These are phyloP conservation scores for Candida hispaniensis DNA, from an alignment of 805 yeast species.

Conservation along the genomic window DNA sequence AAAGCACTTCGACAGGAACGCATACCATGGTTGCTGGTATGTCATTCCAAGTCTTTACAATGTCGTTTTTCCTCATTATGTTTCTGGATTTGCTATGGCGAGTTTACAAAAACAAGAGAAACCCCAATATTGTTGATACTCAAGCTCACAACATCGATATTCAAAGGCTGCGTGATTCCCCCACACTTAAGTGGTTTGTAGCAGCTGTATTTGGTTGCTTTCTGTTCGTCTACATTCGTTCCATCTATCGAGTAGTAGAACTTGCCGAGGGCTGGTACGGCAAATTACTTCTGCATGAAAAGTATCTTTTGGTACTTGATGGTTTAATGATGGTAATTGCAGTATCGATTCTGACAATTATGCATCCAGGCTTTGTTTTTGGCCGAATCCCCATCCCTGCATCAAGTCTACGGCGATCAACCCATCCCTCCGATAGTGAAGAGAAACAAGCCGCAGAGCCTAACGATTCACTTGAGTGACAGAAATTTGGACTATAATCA, in stretches of 20 bases:
- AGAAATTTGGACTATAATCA: no score
- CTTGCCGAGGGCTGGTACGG: constrained; percentile 66
- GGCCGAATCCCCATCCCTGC: constrained; percentile 5
- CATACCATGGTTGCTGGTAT: constrained; percentile 68
- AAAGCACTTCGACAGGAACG: constrained; percentile 38
- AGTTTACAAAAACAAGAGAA: constrained; percentile 14
- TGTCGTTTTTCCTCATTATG: constrained; percentile 48
- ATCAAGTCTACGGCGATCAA: no score
- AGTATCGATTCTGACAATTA: constrained; percentile 36
- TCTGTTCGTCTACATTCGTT: constrained; percentile 49
- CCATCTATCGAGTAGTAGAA: constrained; percentile 65
- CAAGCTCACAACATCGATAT: constrained; percentile 9
- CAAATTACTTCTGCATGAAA: constrained; percentile 47
- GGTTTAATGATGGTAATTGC: constrained; percentile 51
- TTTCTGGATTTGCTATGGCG: constrained; percentile 34
- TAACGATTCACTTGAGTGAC: no score
- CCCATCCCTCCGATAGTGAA: no score
- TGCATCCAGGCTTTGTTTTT: constrained; percentile 49
- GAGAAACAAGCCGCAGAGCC: no score
- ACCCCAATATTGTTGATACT: constrained; percentile 8
- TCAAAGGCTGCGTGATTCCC: constrained; percentile 15
- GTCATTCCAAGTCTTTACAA: constrained; percentile 61
- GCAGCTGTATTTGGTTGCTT: constrained; percentile 31
- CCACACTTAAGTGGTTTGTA: constrained; percentile 19
- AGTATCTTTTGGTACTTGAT: constrained; percentile 49